Evolutionary conservation across 108 stramenopile species (phyloP).

Genomic region (Phaeodactylum tricornutum): DNA sequence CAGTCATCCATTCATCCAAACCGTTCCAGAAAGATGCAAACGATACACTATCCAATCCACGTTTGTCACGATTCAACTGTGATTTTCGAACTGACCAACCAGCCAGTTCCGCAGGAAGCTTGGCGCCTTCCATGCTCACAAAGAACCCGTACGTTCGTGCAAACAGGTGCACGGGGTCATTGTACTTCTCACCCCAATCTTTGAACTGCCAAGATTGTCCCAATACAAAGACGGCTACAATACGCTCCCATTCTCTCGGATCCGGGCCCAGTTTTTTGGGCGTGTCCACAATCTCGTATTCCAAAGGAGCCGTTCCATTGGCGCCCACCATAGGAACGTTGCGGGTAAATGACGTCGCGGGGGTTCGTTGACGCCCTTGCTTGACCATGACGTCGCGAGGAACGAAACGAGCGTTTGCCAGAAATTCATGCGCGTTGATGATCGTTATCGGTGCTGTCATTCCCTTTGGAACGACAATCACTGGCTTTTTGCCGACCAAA

Average conservation of each 20-base stretch:
- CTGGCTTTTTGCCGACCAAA: constrained; percentile 58
- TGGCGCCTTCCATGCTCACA: constrained; percentile 68
- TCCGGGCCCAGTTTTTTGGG: constrained; percentile 43
- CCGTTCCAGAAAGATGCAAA: constrained; percentile 82
- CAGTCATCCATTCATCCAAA: constrained; percentile 73
- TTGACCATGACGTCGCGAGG: constrained; percentile 60
- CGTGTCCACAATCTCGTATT: constrained; percentile 90
- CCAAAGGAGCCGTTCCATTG: constrained; percentile 51
- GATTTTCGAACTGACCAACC: constrained; percentile 59
- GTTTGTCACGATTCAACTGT: constrained; percentile 65
- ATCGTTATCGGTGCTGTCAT: constrained; percentile 83
- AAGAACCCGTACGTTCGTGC: constrained; percentile 62
- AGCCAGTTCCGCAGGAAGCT: constrained; percentile 46
- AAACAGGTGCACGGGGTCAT: constrained; percentile 79
- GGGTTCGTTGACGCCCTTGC: constrained; percentile 22
- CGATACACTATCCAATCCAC: constrained; percentile 72
- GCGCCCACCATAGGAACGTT: constrained; percentile 27
- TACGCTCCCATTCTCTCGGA: constrained; percentile 81
- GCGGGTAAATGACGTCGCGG: constrained; percentile 26
- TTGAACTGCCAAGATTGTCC: constrained; percentile 97
- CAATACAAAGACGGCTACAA: constrained; percentile 88
- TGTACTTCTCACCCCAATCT: constrained; percentile 69
- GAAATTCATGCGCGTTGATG: constrained; percentile 84
- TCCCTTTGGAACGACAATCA: constrained; percentile 92
- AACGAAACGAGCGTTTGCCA: constrained; percentile 62